Evolutionary conservation across 768 basidiomycete genomes (phyloP).

Genomic region (Strobilomyces echinocephalus): DNA sequence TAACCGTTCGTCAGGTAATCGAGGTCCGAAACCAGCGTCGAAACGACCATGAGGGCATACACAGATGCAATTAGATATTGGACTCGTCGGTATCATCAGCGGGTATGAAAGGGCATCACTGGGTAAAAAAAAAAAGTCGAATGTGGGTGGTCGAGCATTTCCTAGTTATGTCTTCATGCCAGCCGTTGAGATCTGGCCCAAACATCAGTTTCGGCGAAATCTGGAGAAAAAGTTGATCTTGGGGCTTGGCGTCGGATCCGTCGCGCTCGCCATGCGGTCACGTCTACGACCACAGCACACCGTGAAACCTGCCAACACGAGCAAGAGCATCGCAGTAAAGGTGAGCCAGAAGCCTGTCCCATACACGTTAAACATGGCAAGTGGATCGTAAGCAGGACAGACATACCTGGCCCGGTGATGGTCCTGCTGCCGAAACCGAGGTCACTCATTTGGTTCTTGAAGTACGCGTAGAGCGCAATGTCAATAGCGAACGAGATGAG

Average conservation of each 20-base stretch:
- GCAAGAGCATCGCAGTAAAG: constrained; percentile 59
- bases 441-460: constrained; percentile 53
- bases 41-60: constrained; percentile 1
- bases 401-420: constrained; percentile 59
- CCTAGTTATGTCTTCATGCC: not conserved
- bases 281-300: constrained; percentile 66
- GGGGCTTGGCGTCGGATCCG: constrained; percentile 12
- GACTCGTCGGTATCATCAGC: not conserved
- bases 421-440: constrained; percentile 43
- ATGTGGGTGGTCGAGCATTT: not conserved
- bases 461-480: constrained; percentile 63
- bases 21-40: not conserved
- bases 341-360: constrained; percentile 74
- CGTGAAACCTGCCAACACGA: constrained; percentile 60
- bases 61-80: constrained; percentile 4
- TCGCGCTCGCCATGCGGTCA: constrained; percentile 44
- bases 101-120: not conserved
- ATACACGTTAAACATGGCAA: constrained; percentile 1
- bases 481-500: constrained; percentile 74
- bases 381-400: not conserved
- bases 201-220: constrained; percentile 36
- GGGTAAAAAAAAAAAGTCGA: not conserved
- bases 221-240: constrained; percentile 31
- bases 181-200: not conserved
- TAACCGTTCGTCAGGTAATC: constrained; percentile 2